Conservation (phyloP, 2,329 filamentous ascomycete genomes). For the Xylariaceae sp. region DNA sequence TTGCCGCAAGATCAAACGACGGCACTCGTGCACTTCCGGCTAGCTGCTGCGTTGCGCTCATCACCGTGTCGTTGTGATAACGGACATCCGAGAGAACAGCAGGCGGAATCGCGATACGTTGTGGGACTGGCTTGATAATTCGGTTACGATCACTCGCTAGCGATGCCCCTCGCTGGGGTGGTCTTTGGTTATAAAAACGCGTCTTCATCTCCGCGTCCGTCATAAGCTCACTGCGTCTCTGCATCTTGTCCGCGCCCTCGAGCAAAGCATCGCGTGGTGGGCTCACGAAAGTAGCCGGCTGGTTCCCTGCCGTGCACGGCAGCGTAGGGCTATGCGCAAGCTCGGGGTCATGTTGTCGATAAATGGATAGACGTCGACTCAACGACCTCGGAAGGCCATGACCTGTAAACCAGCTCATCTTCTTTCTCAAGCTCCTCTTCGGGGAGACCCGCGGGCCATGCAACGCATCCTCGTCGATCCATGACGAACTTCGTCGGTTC, state of each 20-base stretch:
- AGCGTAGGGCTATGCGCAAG: slow-evolving; percentile 28
- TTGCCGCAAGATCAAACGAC: slow-evolving; percentile 4
- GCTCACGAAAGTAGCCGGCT: neutral
- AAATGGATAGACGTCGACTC: slow-evolving; percentile 25
- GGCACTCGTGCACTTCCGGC: slow-evolving; percentile 27
- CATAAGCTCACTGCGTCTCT: neutral
- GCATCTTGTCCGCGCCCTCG: neutral
- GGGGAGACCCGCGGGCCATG: slow-evolving; percentile 42
- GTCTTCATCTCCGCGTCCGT: neutral
- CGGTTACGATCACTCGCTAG: neutral
- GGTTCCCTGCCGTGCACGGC: slow-evolving; percentile 22
- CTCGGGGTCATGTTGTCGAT: slow-evolving; percentile 18
- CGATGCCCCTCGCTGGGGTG: slow-evolving; percentile 1
- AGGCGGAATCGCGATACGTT: neutral
- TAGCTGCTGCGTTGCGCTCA: slow-evolving; percentile 27
- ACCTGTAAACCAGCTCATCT: slow-evolving; percentile 20
- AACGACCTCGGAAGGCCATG: slow-evolving; percentile 23
- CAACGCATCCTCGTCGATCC: slow-evolving; percentile 49
- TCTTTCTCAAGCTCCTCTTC: slow-evolving; percentile 16
- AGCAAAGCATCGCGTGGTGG: neutral
- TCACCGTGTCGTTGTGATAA: slow-evolving; percentile 11
- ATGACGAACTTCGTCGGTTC: slow-evolving; percentile 34
- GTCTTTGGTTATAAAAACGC: slow-evolving; percentile 1
- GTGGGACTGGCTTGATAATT: neutral
- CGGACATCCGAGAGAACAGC: neutral